Evolutionary conservation across 2,329 filamentous ascomycete species (phyloP), one percentile per base, ranked within the genome.

Genomic region (Pseudofabraea citricarpa): DNA sequence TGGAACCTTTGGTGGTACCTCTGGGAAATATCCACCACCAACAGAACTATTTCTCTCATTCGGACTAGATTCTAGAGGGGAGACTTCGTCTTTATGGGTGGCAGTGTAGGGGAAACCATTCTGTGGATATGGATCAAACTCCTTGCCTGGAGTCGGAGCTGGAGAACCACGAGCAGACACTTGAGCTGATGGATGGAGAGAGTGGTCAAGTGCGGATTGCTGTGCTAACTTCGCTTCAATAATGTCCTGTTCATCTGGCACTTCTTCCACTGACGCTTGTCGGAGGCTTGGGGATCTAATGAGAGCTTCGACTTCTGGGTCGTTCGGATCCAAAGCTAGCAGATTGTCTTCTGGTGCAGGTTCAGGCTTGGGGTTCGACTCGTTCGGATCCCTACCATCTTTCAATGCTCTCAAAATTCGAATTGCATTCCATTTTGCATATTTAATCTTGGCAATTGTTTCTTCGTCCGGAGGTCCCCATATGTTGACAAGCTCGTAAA

Each of bases 351-450:
- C 71, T 16, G 66, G 57, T 23, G 70, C 66, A 7, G 69, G 64
- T 41, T 82, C 72, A 4, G 69, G 73, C 44, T 79, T 79, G 0
- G 91, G 91, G 58, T 97, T 97, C 6, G 87, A 86, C 43, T 85
- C 81, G 64, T 98, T 98, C 3, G 93, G 93, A 59, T 98, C 90
- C 52, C 87, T 84, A 42, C 90, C 90, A 31, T 90, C 87, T 59
- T 90, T 93, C 57, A 96, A 77, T 9, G 93, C 93, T 66, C 88
- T 95, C 13, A 87, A 74, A 59, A 98, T 98, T 45, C 93, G 81
- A 26, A 91, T 71, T 2, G 91, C 90, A 63, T 97, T 94, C 76
- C 88, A 98, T 65, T 97, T 98, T 32, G 91, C 90, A 62, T 88
- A 98, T 64, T 94, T 96, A 66, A 91, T 89, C 72, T 95, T 97